Percentiles rank a stretch among this genome's conserved stretches.
Evolutionary conservation across 108 stramenopile species (phyloP).

Genomic region (Seminavis robusta): DNA sequence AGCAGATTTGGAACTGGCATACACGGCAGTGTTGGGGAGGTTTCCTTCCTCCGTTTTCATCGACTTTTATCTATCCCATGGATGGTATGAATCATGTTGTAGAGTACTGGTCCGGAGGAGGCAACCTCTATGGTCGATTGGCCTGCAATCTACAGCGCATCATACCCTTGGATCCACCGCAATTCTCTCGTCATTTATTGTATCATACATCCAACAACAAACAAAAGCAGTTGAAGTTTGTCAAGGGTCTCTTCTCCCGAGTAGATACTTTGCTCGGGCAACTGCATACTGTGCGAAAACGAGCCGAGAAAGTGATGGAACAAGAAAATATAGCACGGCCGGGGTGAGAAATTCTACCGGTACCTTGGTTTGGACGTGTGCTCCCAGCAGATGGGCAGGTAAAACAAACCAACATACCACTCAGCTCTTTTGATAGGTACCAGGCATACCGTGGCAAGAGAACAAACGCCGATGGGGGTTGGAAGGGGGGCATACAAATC

Average conservation of each 20-base stretch:
- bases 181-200: conserved; percentile 65
- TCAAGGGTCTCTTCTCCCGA: conserved; percentile 38
- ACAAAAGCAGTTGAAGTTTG: conserved; percentile 42
- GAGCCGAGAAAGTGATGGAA: conserved; percentile 36
- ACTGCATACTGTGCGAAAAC: conserved; percentile 62
- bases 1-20: conserved; percentile 64
- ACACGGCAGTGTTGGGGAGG: conserved; percentile 78
- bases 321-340: too few species aligned
- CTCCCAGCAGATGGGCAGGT: too few species aligned
- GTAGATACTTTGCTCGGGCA: conserved; percentile 66
- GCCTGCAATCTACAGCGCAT: conserved; percentile 81
- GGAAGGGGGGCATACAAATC: too few species aligned
- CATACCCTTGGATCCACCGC: conserved; percentile 60
- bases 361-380: too few species aligned
- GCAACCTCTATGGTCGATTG: conserved; percentile 33
- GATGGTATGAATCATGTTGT: conserved; percentile 31
- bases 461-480: too few species aligned
- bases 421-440: too few species aligned
- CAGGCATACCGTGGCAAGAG: too few species aligned
- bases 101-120: conserved; percentile 57
- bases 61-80: conserved; percentile 47
- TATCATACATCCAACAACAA: conserved; percentile 88
- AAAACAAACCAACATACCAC: too few species aligned
- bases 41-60: conserved; percentile 79
- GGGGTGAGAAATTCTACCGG: too few species aligned